Evolutionary conservation across 257 asterid genomes (phyloP).

Genomic region (Solanum bukasovii): DNA sequence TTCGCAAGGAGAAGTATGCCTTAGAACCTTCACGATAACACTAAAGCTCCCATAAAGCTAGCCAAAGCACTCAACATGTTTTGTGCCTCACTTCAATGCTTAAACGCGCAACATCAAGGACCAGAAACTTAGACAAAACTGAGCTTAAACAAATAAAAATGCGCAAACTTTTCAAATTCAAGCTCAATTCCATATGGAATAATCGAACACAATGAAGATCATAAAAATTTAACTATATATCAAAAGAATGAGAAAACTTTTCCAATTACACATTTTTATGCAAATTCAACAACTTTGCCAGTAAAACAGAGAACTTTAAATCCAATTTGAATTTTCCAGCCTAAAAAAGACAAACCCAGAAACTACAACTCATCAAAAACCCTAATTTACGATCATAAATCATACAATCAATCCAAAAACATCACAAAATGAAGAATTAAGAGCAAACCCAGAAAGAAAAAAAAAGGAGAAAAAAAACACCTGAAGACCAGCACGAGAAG

Average conservation of each 20-base stretch:
- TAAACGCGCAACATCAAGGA: neutral
- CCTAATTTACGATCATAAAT: neutral
- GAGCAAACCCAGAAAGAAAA: neutral
- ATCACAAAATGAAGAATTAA: neutral
- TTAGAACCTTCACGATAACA: neutral
- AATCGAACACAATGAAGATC: neutral
- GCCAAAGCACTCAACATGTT: neutral
- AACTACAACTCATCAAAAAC: neutral
- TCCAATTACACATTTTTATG: neutral
- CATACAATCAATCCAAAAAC: neutral
- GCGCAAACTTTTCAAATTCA: neutral
- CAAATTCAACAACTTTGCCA: neutral
- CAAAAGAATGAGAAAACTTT: neutral
- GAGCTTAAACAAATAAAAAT: neutral
- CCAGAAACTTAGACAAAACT: neutral
- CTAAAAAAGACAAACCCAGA: neutral
- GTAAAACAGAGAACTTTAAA: neutral
- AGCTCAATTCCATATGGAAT: neutral
- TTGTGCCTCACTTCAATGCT: neutral
- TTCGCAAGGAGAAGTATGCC: neutral
- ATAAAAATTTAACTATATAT: neutral
- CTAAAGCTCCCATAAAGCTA: neutral
- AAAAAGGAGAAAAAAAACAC: neutral
- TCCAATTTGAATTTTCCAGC: neutral
- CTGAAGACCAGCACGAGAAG: conserved; percentile 23